Percentiles rank a stretch among this genome's conserved stretches.
Evolutionary conservation across 768 basidiomycete genomes (phyloP).

Genomic region (Neoboletus brunneissimus): DNA sequence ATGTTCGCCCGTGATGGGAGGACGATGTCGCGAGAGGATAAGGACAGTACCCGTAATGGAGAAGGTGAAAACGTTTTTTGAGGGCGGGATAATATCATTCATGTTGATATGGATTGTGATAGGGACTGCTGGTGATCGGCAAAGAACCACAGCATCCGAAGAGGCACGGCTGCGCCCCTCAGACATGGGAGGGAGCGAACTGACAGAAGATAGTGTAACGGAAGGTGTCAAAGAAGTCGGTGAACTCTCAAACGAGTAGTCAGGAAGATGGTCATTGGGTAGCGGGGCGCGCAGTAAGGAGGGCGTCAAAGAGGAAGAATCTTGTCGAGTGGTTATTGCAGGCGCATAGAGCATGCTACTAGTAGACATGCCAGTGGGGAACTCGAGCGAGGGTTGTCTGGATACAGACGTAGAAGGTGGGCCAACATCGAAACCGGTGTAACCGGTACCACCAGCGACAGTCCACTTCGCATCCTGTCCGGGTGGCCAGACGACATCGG

Average conservation of each 20-base stretch:
- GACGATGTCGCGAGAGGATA: conserved; percentile 45
- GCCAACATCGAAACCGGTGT: conserved; percentile 68
- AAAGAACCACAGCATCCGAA: conserved; percentile 28
- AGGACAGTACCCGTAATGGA: conserved; percentile 64
- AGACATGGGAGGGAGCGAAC: conserved; percentile 34
- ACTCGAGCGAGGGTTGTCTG: conserved; percentile 51
- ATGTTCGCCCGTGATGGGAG: conserved; percentile 23
- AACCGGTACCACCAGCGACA: conserved; percentile 61
- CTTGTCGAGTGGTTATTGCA: conserved; percentile 33
- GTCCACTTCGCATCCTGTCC: conserved; percentile 54
- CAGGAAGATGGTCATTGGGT: conserved; percentile 58
- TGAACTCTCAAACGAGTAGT: conserved; percentile 72
- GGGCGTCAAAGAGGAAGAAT: conserved; percentile 48
- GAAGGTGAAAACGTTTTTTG: conserved; percentile 65
- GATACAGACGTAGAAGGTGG: conserved; percentile 38
- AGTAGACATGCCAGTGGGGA: conserved; percentile 26
- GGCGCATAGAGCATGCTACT: conserved; percentile 21
- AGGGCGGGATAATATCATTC: conserved; percentile 67
- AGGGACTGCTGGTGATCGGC: conserved; percentile 52
- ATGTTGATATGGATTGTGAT: conserved; percentile 78
- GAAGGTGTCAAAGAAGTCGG: conserved; percentile 53
- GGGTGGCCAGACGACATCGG: conserved; percentile 65
- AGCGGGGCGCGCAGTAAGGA: conserved; percentile 77
- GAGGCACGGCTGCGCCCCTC: conserved; percentile 39
- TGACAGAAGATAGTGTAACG: conserved; percentile 38